Percentiles rank a stretch among this genome's conserved stretches.
Conservation (phyloP, 345 rosid genomes). For the Psidium friedrichsthalianum region DNA sequence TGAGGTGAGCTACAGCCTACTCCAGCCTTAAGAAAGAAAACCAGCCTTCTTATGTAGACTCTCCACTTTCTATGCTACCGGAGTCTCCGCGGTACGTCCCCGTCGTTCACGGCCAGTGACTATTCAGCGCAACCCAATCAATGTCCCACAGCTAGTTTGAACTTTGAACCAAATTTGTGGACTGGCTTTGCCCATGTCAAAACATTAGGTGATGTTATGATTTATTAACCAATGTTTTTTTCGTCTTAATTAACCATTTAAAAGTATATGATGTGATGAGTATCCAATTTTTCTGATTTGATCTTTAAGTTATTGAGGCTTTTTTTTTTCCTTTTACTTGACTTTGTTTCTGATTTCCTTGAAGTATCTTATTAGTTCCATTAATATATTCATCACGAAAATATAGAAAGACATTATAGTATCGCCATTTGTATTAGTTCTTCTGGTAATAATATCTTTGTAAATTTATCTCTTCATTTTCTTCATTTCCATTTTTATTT, state of each 20-base stretch:
- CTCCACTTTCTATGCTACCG: not conserved
- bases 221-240: not conserved
- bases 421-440: too few species aligned
- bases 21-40: too few species aligned
- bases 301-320: not conserved
- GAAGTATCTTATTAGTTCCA: too few species aligned
- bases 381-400: too few species aligned
- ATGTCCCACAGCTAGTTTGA: not conserved
- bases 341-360: not conserved
- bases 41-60: too few species aligned
- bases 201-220: not conserved
- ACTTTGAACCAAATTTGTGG: not conserved
- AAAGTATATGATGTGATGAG: too few species aligned
- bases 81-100: not conserved
- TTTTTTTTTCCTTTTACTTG: not conserved
- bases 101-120: not conserved
- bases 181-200: not conserved
- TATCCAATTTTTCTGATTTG: too few species aligned
- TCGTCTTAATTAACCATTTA: too few species aligned
- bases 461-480: not conserved
- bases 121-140: not conserved
- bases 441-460: too few species aligned
- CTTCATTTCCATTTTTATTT: not conserved
- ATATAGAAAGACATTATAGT: too few species aligned
- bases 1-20: too few species aligned